These are phyloP conservation scores for Rubia tinctorum DNA, from an alignment of 305 asterid species.

Conservation along the genomic window DNA sequence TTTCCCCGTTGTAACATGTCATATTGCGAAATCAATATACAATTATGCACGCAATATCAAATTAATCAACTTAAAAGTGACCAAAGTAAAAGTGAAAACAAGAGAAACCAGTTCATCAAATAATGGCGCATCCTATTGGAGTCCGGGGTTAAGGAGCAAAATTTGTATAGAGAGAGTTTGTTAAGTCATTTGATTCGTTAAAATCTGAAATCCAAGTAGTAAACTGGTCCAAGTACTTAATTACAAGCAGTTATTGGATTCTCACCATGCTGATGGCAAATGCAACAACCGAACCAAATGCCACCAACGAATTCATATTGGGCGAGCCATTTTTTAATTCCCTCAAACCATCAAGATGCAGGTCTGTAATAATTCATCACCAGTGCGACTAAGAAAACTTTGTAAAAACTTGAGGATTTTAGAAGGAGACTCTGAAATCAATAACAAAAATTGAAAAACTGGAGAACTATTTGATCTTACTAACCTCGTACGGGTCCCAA, in stretches of 20 bases:
- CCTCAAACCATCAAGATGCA: conserved; percentile 81
- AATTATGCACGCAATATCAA: no score
- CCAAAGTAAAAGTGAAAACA: conserved; percentile 21
- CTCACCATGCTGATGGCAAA: conserved; percentile 93
- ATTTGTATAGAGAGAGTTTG: conserved; percentile 38
- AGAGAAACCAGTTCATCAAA: conserved; percentile 95
- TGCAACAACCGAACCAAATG: conserved; percentile 93
- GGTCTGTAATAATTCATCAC: conserved; percentile 44
- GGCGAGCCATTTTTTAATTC: conserved; percentile 92
- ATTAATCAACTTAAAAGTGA: no score
- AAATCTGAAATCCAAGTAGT: not conserved
- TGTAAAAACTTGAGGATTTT: not conserved
- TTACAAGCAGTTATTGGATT: conserved; percentile 14
- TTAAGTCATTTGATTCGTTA: conserved; percentile 15
- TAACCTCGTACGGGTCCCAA: conserved; percentile 98
- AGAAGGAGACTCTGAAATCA: not conserved
- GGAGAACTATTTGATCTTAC: conserved; percentile 16
- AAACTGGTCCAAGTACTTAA: conserved; percentile 3
- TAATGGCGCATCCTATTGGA: conserved; percentile 89
- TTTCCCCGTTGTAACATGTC: no score
- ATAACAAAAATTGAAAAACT: conserved; percentile 1
- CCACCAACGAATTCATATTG: conserved; percentile 97
- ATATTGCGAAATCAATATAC: no score
- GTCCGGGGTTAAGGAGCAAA: conserved; percentile 82
- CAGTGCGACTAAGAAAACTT: conserved; percentile 15